Evolutionary conservation across 306 rosid species (phyloP).

Genomic region (Prunus mira): DNA sequence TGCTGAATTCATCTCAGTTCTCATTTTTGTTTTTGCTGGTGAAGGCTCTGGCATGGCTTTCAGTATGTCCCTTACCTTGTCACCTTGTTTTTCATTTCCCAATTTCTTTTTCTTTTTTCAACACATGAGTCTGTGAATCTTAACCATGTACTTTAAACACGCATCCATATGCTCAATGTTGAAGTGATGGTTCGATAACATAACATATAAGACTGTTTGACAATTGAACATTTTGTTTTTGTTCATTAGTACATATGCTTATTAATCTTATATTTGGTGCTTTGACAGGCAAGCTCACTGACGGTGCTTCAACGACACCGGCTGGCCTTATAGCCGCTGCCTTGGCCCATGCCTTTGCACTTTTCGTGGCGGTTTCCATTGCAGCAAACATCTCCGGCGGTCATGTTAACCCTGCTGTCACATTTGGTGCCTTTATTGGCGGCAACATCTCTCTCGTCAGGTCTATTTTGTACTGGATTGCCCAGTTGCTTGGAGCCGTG

Average conservation of each 20-base stretch:
- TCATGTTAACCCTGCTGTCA: slow-evolving; percentile 80
- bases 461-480: slow-evolving; percentile 69
- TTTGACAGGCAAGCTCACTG: slow-evolving; percentile 58
- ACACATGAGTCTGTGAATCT: neutral
- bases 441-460: slow-evolving; percentile 65
- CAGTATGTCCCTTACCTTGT: slow-evolving; percentile 33
- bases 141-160: neutral
- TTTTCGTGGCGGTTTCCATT: slow-evolving; percentile 68
- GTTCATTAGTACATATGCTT: neutral
- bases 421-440: slow-evolving; percentile 73
- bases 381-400: slow-evolving; percentile 82
- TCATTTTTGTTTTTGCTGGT: slow-evolving; percentile 70
- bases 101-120: neutral
- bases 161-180: neutral
- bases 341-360: slow-evolving; percentile 62
- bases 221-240: neutral
- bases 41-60: slow-evolving; percentile 77
- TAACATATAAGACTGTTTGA: neutral
- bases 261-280: neutral
- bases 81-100: neutral
- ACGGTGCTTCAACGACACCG: slow-evolving; percentile 56
- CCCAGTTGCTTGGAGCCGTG: slow-evolving; percentile 76
- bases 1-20: slow-evolving; percentile 71
- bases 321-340: slow-evolving; percentile 70
- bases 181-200: neutral